A percentile compares a stretch with the other conserved stretches of the same genome.
Conservation (phyloP, 2,329 filamentous ascomycete species). For the Eutypella sp. region DNA sequence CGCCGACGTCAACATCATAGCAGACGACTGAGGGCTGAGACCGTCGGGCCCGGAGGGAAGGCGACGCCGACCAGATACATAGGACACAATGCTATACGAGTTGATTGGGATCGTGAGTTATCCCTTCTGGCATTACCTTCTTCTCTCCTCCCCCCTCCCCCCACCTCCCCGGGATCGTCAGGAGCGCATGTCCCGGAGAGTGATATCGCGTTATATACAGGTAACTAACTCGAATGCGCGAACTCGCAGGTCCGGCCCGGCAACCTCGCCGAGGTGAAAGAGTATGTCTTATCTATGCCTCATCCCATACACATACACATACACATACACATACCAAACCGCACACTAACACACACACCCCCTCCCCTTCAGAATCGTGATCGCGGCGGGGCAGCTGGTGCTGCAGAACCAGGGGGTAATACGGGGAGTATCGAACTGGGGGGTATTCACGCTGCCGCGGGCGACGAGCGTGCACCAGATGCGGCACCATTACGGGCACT, state of each 20-base stretch:
- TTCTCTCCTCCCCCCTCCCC: neutral
- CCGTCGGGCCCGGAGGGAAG: constrained; percentile 2
- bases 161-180: neutral
- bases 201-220: neutral
- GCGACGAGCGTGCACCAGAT: constrained; percentile 76
- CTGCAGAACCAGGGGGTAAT: constrained; percentile 83
- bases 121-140: too few species aligned
- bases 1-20: too few species aligned
- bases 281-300: constrained; percentile 53
- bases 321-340: constrained; percentile 1
- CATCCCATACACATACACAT: neutral
- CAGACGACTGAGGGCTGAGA: too few species aligned
- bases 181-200: too few species aligned
- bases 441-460: constrained; percentile 79
- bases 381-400: constrained; percentile 76
- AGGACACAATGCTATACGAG: constrained; percentile 82
- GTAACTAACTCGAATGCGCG: constrained; percentile 3
- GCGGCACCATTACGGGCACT: constrained; percentile 80
- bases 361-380: constrained; percentile 64
- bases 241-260: constrained; percentile 75
- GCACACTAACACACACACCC: neutral
- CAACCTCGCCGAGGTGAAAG: constrained; percentile 87
- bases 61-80: constrained; percentile 8
- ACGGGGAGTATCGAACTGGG: constrained; percentile 93
- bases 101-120: constrained; percentile 82